Evolutionary conservation across 306 rosid species (phyloP).

Genomic region (Vigna reflexopilosa): DNA sequence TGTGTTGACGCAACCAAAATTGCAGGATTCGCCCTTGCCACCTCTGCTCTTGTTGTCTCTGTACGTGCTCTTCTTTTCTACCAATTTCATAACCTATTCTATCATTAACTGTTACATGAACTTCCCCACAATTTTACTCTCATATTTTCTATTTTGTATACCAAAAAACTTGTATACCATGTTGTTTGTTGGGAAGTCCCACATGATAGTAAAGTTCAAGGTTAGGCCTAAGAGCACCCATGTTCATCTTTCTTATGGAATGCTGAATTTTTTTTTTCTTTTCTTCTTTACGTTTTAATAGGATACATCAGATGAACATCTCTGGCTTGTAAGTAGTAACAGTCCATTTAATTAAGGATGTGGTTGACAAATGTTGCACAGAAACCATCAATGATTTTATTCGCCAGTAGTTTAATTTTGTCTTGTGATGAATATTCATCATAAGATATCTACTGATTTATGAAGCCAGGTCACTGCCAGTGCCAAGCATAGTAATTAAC

Average conservation of each 20-base stretch:
- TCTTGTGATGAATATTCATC: background rate
- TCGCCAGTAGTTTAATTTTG: background rate
- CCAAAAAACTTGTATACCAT: no score
- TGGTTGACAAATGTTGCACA: background rate
- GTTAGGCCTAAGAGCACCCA: background rate
- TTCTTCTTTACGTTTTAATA: background rate
- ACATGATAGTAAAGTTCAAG: background rate
- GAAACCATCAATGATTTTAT: conserved; percentile 3
- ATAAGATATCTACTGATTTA: background rate
- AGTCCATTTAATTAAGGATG: conserved; percentile 8
- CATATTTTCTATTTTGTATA: background rate
- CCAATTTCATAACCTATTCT: background rate
- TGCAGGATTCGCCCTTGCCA: conserved; percentile 96
- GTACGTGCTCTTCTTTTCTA: conserved; percentile 54
- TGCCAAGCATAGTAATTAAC: background rate
- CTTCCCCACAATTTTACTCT: background rate
- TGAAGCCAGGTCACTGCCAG: background rate
- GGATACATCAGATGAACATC: conserved; percentile 18
- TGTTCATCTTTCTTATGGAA: background rate
- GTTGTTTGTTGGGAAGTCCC: no score
- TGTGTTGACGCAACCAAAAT: conserved; percentile 82
- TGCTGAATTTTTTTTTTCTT: background rate
- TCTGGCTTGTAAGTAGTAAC: conserved; percentile 24
- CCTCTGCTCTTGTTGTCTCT: conserved; percentile 97
- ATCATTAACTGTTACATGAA: background rate